Evolutionary conservation across 140 eudicot genomes (phyloP).

Genomic region (Erigeron philadelphicus): DNA sequence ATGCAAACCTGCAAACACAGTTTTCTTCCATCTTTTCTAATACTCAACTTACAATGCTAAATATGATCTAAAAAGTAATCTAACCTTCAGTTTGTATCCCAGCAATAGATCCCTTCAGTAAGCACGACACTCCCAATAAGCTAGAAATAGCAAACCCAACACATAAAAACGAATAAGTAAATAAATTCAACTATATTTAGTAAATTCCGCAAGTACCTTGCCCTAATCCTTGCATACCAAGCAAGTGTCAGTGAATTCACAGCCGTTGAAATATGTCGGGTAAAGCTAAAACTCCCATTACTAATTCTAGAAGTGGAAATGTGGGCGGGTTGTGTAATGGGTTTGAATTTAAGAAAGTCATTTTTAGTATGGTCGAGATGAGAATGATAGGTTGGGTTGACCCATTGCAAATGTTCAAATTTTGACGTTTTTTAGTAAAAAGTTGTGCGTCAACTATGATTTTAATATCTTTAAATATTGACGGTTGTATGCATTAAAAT

Average conservation of each 20-base stretch:
- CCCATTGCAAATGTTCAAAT: neutral
- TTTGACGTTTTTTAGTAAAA: neutral
- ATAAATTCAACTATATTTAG: too few species aligned
- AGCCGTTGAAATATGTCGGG: conserved; percentile 71
- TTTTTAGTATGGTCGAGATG: neutral
- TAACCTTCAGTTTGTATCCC: too few species aligned
- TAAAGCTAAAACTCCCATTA: conserved; percentile 14
- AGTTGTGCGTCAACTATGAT: too few species aligned
- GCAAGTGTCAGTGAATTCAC: conserved; percentile 60
- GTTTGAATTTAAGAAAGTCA: neutral
- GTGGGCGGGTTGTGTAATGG: neutral
- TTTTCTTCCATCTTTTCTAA: too few species aligned
- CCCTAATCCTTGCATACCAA: conserved; percentile 58
- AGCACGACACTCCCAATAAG: too few species aligned
- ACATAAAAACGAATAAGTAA: too few species aligned
- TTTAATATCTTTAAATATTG: neutral
- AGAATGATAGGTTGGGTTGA: neutral
- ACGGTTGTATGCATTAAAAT: neutral
- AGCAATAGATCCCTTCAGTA: too few species aligned
- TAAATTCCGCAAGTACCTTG: conserved; percentile 60
- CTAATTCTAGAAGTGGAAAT: neutral
- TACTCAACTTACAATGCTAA: too few species aligned
- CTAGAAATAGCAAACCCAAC: too few species aligned
- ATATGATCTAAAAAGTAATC: too few species aligned
- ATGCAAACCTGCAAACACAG: too few species aligned